These are phyloP conservation scores for Penicillium coffeae DNA, from an alignment of 495 filamentous ascomycete genomes.

Conservation along the genomic window DNA sequence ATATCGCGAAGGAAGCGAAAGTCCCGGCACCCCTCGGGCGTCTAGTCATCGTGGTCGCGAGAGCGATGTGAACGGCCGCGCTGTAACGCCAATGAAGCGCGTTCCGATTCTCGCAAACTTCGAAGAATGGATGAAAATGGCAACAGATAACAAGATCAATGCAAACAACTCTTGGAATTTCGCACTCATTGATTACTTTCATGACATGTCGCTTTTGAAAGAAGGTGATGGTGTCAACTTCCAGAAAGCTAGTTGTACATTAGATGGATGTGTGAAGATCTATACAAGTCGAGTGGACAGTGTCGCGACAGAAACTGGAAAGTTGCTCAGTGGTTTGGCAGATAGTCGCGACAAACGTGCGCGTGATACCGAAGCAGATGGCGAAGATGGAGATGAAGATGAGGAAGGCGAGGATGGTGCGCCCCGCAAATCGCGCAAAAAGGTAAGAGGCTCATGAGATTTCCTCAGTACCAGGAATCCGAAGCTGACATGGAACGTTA, in stretches of 20 bases:
- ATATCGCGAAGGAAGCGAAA: conserved; percentile 60
- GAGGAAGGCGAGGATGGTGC: conserved; percentile 80
- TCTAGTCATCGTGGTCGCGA: conserved; percentile 50
- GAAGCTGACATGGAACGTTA: neutral
- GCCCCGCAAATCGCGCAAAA: conserved; percentile 70
- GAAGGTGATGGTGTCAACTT: conserved; percentile 98
- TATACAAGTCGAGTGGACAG: conserved; percentile 98
- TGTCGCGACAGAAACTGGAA: conserved; percentile 95
- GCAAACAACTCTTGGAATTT: conserved; percentile 99
- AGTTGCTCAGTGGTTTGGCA: conserved; percentile 88
- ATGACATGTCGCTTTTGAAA: conserved; percentile 96
- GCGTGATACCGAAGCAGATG: conserved; percentile 60
- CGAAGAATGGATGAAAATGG: conserved; percentile 99
- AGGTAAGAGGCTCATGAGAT: conserved; percentile 39
- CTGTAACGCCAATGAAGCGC: conserved; percentile 92
- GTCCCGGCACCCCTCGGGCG: conserved; percentile 61
- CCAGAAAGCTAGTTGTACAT: conserved; percentile 94
- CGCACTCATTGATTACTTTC: conserved; percentile 98
- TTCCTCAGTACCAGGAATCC: neutral
- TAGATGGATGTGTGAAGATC: conserved; percentile 99
- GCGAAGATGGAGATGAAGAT: conserved; percentile 62
- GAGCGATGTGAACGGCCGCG: conserved; percentile 60
- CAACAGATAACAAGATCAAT: conserved; percentile 99
- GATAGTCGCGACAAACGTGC: conserved; percentile 82
- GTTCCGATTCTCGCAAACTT: conserved; percentile 96